A percentile compares a stretch with the other conserved stretches of the same genome.
These are phyloP conservation scores for Limtongia smithiae DNA, from an alignment of 805 yeast species.

Conservation along the genomic window DNA sequence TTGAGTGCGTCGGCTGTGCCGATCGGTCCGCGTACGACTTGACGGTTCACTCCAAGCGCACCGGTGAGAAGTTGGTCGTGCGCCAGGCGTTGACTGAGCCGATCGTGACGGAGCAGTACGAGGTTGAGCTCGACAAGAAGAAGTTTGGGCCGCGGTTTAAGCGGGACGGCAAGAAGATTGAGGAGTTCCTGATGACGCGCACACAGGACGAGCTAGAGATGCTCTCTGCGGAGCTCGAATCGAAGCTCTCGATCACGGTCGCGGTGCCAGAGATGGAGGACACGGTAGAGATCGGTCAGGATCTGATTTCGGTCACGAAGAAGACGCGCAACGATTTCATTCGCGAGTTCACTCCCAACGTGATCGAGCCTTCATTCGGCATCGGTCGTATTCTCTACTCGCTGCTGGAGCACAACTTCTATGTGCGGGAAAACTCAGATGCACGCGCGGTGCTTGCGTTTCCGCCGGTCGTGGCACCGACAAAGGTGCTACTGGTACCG, in stretches of 20 bases:
- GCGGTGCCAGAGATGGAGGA: slow-evolving; percentile 59
- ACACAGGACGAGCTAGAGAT: slow-evolving; percentile 82
- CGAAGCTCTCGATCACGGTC: slow-evolving; percentile 61
- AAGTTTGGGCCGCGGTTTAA: slow-evolving; percentile 97
- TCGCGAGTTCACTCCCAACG: slow-evolving; percentile 94
- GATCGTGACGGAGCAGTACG: slow-evolving; percentile 72
- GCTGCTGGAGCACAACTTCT: slow-evolving; percentile 88
- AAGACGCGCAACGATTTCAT: slow-evolving; percentile 80
- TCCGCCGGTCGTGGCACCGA: slow-evolving; percentile 95
- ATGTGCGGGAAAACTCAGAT: slow-evolving; percentile 87
- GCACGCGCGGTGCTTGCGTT: slow-evolving; percentile 88
- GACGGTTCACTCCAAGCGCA: slow-evolving; percentile 89
- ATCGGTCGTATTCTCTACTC: slow-evolving; percentile 95
- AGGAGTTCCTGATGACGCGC: slow-evolving; percentile 68
- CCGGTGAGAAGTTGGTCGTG: slow-evolving; percentile 91
- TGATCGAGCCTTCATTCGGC: slow-evolving; percentile 99
- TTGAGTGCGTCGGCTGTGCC: slow-evolving; percentile 99
- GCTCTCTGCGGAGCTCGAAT: slow-evolving; percentile 62
- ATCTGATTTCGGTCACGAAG: slow-evolving; percentile 71
- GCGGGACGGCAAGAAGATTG: slow-evolving; percentile 92
- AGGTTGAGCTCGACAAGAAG: slow-evolving; percentile 86
- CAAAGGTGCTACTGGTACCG: slow-evolving; percentile 93
- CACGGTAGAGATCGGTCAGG: slow-evolving; percentile 66
- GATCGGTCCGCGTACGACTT: slow-evolving; percentile 98
- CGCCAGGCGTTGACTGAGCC: slow-evolving; percentile 88